Evolutionary conservation across 2,329 filamentous ascomycete species (phyloP), one percentile per base, ranked within the genome.

Genomic region (Dactylellina cionopaga): DNA sequence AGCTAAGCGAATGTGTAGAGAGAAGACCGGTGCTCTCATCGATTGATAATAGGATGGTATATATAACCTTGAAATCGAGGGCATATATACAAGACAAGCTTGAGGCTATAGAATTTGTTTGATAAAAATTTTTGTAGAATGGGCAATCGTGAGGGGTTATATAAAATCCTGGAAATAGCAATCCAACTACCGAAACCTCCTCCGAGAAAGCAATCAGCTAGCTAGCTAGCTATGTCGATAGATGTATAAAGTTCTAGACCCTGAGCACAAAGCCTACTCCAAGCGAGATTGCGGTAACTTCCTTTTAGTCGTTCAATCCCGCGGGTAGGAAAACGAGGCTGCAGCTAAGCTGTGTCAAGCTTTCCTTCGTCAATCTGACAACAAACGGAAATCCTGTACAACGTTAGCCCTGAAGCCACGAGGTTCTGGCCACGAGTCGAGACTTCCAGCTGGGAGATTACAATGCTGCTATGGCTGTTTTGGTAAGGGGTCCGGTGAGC

Each of bases 21-120:
- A 19, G n/a, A 44, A 39, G 43, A 44, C 66, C 59, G 51, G 52
- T 31, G 51, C 64, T 56, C 35, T 63, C 66, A 71, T 71, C 35
- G 66, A 59, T 71, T 49, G 66, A 29, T 44, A 51, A 54, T 56
- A 35, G 19, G 58, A 33, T 44, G 33, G 41, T 29, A 47, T 39
- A 37, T 46, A 39, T 44, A 54, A 31, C 27, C 58, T 63, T 49
- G 33, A 51, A 52, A 24, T 27, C 41, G 58, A 43, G 59, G 37
- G 44, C 66, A 71, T 71, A 58, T 56, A 70, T 64, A 58, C 47
- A 54, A 47, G 35, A 13, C 43, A 58, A 59, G 51, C 33, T 51
- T 64, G 65, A 29, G 15, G 24, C 33, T 46, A 11, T 58, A 29
- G 24, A 29, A 55, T 4, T 15, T 39, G 46, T 47, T 41, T 31